Evolutionary conservation across 2,329 filamentous ascomycete genomes (phyloP).

Genomic region (Pseudocercospora crystallina): DNA sequence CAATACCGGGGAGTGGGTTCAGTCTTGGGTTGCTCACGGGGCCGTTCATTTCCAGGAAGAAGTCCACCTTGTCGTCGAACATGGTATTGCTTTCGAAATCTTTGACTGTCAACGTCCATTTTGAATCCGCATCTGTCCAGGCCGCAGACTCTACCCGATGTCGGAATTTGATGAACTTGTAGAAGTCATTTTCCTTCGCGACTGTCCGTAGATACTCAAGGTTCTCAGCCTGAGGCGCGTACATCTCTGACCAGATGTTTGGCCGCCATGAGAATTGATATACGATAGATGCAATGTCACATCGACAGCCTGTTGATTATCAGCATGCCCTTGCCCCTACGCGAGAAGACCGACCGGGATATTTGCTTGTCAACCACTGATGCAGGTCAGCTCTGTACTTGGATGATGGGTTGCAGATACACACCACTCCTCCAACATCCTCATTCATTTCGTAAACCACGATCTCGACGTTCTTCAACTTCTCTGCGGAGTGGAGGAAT

Average conservation of each 20-base stretch:
- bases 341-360: slow-evolving; percentile 17
- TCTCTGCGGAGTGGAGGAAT: slow-evolving; percentile 24
- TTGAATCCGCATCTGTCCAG: slow-evolving; percentile 20
- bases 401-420: slow-evolving; percentile 2
- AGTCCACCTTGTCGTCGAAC: slow-evolving; percentile 21
- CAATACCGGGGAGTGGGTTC: slow-evolving; percentile 11
- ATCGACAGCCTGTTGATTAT: slow-evolving; percentile 28
- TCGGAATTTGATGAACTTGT: slow-evolving; percentile 20
- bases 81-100: slow-evolving; percentile 5
- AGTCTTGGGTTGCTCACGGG: slow-evolving; percentile 20
- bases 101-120: slow-evolving; percentile 20
- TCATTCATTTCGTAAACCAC: slow-evolving; percentile 33
- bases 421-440: slow-evolving; percentile 35
- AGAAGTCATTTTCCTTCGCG: slow-evolving; percentile 22
- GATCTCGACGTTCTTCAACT: slow-evolving; percentile 22
- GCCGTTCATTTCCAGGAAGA: slow-evolving; percentile 26
- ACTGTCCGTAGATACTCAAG: slow-evolving; percentile 21
- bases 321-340: background rate
- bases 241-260: slow-evolving; percentile 27
- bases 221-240: slow-evolving; percentile 24
- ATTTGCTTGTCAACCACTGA: slow-evolving; percentile 38
- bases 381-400: background rate
- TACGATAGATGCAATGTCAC: slow-evolving; percentile 34
- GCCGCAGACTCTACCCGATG: slow-evolving; percentile 18
- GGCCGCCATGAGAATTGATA: slow-evolving; percentile 38